These are phyloP conservation scores for Trichoderma breve DNA, from an alignment of 2,329 filamentous ascomycete genomes.

Conservation along the genomic window DNA sequence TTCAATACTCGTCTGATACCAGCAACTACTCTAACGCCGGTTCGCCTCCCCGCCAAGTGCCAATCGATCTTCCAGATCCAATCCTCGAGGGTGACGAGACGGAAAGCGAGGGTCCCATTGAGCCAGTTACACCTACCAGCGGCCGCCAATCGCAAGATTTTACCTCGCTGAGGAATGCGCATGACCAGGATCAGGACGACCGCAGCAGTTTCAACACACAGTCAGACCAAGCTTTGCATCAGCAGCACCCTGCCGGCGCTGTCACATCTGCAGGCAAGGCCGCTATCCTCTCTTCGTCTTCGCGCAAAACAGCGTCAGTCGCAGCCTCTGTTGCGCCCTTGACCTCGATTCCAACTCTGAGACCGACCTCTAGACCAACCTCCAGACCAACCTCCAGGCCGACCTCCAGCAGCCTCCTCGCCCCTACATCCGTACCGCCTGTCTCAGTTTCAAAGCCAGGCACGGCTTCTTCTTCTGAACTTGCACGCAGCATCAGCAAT, in stretches of 20 bases:
- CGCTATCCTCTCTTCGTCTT: constrained; percentile 21
- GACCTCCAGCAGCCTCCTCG: background rate
- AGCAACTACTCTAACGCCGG: constrained; percentile 34
- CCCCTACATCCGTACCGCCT: background rate
- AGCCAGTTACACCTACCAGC: constrained; percentile 62
- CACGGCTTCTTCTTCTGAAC: background rate
- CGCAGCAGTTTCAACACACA: constrained; percentile 28
- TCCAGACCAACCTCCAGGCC: background rate
- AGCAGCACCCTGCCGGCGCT: background rate
- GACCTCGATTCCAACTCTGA: background rate
- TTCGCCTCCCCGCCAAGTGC: constrained; percentile 48
- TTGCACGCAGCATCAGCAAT: background rate
- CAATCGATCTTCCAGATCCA: constrained; percentile 50
- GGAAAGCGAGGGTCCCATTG: constrained; percentile 57
- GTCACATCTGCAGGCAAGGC: constrained; percentile 12
- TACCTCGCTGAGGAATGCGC: constrained; percentile 38
- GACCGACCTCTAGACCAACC: background rate
- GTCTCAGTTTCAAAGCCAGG: constrained; percentile 7
- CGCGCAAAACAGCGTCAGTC: background rate
- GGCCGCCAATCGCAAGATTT: constrained; percentile 56
- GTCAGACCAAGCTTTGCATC: constrained; percentile 26
- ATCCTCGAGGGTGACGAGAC: constrained; percentile 61
- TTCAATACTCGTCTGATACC: background rate
- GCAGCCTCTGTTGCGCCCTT: background rate
- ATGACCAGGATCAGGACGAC: constrained; percentile 31